Conservation (phyloP, 1,139 yeast genomes). For the Zygoascus meyerae region DNA sequence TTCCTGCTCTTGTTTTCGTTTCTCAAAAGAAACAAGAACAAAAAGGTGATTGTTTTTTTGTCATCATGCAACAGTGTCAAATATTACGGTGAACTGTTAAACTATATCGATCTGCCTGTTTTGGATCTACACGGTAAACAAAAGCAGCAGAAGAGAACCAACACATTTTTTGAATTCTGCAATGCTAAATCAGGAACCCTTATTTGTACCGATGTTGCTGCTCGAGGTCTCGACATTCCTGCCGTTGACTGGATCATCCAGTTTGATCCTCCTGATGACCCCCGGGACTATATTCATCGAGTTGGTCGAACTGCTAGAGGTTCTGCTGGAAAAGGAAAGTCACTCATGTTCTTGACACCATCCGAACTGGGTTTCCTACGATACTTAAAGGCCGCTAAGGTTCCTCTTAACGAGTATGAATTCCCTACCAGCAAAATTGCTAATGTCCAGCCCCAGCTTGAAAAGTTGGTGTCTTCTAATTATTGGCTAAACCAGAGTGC, state of each 20-base stretch:
- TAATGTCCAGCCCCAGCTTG: constrained; percentile 89
- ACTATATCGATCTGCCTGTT: constrained; percentile 94
- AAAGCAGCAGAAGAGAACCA: constrained; percentile 96
- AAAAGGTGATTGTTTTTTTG: constrained; percentile 89
- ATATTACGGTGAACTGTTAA: constrained; percentile 88
- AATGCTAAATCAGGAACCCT: constrained; percentile 91
- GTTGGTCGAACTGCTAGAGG: constrained; percentile 99
- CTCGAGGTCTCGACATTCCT: constrained; percentile 96
- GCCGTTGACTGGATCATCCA: constrained; percentile 97
- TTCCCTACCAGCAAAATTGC: constrained; percentile 92
- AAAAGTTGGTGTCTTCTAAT: constrained; percentile 83
- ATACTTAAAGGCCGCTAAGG: constrained; percentile 93
- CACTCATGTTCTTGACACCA: constrained; percentile 91
- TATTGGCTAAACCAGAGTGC: constrained; percentile 95
- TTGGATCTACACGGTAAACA: constrained; percentile 95
- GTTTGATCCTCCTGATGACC: constrained; percentile 98
- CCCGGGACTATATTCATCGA: constrained; percentile 95
- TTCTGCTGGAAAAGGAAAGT: constrained; percentile 82
- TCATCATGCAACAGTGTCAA: constrained; percentile 97
- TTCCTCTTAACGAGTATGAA: constrained; percentile 93
- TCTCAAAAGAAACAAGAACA: constrained; percentile 76
- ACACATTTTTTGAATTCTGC: constrained; percentile 95
- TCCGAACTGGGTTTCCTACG: constrained; percentile 90
- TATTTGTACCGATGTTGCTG: constrained; percentile 96
- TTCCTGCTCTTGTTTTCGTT: constrained; percentile 86